These are phyloP conservation scores for Scedosporium dehoogii DNA, from an alignment of 2,329 filamentous ascomycete species.

Conservation along the genomic window DNA sequence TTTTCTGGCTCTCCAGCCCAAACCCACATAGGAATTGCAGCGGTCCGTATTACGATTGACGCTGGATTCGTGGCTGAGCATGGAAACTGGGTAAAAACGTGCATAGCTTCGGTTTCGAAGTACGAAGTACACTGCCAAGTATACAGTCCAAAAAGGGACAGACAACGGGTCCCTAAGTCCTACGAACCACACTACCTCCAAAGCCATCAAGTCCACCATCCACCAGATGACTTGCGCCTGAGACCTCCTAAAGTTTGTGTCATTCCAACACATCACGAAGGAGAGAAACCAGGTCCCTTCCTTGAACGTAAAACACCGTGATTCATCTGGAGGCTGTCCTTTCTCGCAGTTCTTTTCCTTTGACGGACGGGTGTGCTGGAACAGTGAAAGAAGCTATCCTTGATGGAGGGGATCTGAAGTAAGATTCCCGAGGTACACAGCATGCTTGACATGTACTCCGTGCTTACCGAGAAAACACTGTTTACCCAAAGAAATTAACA, in stretches of 20 bases:
- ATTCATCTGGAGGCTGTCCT: no score
- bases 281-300: no score
- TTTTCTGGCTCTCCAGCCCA: not conserved
- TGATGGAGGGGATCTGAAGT: not conserved
- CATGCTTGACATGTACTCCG: not conserved
- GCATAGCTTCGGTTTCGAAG: not conserved
- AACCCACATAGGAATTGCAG: not conserved
- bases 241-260: no score
- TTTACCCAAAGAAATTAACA: not conserved
- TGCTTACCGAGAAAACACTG: not conserved
- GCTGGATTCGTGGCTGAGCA: slow-evolving; percentile 5
- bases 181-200: no score
- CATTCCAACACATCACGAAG: no score
- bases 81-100: not conserved
- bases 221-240: no score
- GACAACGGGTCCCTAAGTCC: no score
- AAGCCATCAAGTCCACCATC: no score
- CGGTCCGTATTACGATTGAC: slow-evolving; percentile 3
- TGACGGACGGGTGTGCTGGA: not conserved
- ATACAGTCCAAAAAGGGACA: not conserved
- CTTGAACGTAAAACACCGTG: no score
- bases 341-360: not conserved
- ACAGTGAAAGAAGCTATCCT: not conserved
- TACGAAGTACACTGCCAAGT: not conserved
- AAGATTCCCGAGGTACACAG: not conserved